Evolutionary conservation across 148 eudicot genomes (phyloP).

Genomic region (Dianthus caryophyllus): DNA sequence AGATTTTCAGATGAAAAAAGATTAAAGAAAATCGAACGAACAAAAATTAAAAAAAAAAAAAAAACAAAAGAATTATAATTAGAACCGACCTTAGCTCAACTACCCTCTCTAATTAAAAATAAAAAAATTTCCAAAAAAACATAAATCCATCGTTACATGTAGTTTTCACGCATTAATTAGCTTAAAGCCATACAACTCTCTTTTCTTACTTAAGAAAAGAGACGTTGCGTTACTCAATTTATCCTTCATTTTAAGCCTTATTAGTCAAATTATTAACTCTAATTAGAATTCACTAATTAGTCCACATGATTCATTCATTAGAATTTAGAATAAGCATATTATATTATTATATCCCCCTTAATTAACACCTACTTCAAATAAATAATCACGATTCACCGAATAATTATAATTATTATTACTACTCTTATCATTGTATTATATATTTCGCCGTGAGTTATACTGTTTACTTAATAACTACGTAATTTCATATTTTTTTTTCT

Average conservation of each 20-base stretch:
- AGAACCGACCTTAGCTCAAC: slow-evolving; percentile 15
- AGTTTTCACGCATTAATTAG: slow-evolving; percentile 40
- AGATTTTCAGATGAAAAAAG: too few species aligned
- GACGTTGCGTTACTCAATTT: slow-evolving; percentile 30
- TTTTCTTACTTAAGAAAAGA: slow-evolving; percentile 20
- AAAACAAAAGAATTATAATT: neutral
- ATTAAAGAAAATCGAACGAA: too few species aligned
- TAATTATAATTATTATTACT: too few species aligned
- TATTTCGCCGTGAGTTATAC: too few species aligned
- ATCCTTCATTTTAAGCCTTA: slow-evolving; percentile 15
- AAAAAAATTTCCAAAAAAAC: slow-evolving; percentile 9
- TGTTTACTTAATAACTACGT: too few species aligned
- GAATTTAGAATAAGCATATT: neutral
- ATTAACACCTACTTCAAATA: too few species aligned
- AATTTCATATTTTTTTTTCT: too few species aligned
- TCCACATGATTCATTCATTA: neutral
- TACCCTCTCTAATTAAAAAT: slow-evolving; percentile 15
- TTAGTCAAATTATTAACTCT: slow-evolving; percentile 14
- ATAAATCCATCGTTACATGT: slow-evolving; percentile 27
- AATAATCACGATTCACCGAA: too few species aligned
- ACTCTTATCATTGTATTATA: too few species aligned
- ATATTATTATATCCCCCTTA: slow-evolving; percentile 8
- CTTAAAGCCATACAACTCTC: slow-evolving; percentile 30
- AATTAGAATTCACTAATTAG: neutral
- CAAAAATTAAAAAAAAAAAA: too few species aligned